Evolutionary conservation across 2,329 filamentous ascomycete genomes (phyloP).

Genomic region (Pseudonectria foliicola): DNA sequence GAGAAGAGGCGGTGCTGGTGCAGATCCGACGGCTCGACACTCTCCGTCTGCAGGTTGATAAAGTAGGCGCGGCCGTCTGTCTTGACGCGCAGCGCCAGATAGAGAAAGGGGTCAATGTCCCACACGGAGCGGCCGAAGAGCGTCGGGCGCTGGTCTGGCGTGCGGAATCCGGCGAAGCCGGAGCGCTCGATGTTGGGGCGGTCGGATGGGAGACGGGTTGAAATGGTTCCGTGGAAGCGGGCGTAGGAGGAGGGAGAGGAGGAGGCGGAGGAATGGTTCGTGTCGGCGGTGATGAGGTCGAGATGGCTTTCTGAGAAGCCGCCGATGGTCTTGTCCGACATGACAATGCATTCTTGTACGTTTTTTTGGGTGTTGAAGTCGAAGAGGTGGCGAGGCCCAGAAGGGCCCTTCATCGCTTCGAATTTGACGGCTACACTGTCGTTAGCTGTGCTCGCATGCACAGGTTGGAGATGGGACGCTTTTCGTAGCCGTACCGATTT

Average conservation of each 20-base stretch:
- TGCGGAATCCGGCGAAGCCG: slow-evolving; percentile 88
- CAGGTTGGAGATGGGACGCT: rapidly evolving
- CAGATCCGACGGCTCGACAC: slow-evolving; percentile 86
- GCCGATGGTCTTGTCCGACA: slow-evolving; percentile 82
- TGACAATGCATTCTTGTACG: slow-evolving; percentile 58
- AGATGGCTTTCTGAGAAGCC: slow-evolving; percentile 72
- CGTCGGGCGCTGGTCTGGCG: slow-evolving; percentile 65
- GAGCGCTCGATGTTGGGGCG: slow-evolving; percentile 67
- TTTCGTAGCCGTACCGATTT: slow-evolving; percentile 39
- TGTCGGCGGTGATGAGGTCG: slow-evolving; percentile 46
- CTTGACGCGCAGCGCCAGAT: slow-evolving; percentile 80
- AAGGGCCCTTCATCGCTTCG: slow-evolving; percentile 60
- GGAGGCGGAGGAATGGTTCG: slow-evolving; percentile 8
- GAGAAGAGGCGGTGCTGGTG: slow-evolving; percentile 88
- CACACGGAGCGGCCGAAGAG: slow-evolving; percentile 81
- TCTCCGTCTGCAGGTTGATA: slow-evolving; percentile 92
- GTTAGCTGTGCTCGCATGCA: neutral
- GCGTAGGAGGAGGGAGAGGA: slow-evolving; percentile 45
- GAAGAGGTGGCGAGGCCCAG: slow-evolving; percentile 57
- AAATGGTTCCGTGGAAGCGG: slow-evolving; percentile 83
- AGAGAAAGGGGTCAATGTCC: slow-evolving; percentile 85
- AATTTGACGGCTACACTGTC: slow-evolving; percentile 52
- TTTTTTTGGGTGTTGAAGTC: slow-evolving; percentile 49
- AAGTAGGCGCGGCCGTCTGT: slow-evolving; percentile 90
- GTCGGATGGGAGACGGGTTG: slow-evolving; percentile 71